Evolutionary conservation across 2,329 filamentous ascomycete genomes (phyloP), one percentile per base, ranked within the genome.

Genomic region (Corynespora cassiicola): DNA sequence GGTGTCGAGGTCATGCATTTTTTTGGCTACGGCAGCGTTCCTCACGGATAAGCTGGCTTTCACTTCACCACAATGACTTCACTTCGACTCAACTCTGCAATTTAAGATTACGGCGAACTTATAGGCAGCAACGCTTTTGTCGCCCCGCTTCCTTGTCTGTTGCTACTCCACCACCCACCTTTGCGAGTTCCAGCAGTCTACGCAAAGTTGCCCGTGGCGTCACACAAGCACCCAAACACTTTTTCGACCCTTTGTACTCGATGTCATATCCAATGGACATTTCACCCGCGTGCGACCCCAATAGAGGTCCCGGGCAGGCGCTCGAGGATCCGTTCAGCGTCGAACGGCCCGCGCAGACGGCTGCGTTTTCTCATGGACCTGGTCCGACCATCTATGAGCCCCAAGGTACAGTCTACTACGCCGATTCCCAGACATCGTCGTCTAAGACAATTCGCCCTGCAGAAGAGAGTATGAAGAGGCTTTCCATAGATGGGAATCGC

Each of bases 71-170:
- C 24, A 11, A 11, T 26, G 5, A 30, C n/a, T n/a, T n/a, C n/a
- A 24, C 26, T 11, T 14, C 6, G 14, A 12, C 30, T 5, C 11
- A 25, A 20, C 5, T 32, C 6, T 8, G 47, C 50, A 45, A 26
- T 36, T 12, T 24, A 18, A 8, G 38, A 40, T 32, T 33, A 42
- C 7, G 47, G 44, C 25, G 56, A 55, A 28, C 54, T 52, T 25
- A 39, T 28, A 18, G 54, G 47, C 22, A 55, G 50, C 19, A 42
- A 49, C 22, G 51, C 53, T 2, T 56, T 56, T 19, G 28, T 20
- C 32, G 32, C 4, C 9, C 33, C 5, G 7, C 26, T 15, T 15
- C 23, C 9, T 30, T 37, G 1, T 27, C 33, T 31, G 19, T 20
- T 32, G 36, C 45, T 5, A 30, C 32, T 10, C 25, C 25, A 4